These are phyloP conservation scores for Cadophora sp. DNA, from an alignment of 2,329 filamentous ascomycete genomes.

Conservation along the genomic window DNA sequence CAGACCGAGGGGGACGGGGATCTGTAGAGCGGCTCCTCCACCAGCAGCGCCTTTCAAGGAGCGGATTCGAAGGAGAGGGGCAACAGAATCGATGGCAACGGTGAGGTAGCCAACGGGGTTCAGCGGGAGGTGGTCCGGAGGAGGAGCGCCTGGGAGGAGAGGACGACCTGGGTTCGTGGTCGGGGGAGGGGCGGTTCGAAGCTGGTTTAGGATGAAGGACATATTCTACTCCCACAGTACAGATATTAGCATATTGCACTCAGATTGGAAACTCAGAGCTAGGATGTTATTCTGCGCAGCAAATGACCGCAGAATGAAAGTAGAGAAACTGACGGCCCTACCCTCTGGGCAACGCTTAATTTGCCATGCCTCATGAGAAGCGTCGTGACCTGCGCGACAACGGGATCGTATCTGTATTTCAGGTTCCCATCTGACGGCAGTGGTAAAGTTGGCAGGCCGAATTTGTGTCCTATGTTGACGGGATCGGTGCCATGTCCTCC, in stretches of 20 bases:
- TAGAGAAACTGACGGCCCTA: conserved; percentile 50
- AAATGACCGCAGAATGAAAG: conserved; percentile 36
- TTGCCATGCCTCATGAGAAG: conserved; percentile 93
- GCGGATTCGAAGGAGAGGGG: conserved; percentile 83
- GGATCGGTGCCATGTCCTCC: conserved; percentile 36
- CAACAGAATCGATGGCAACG: conserved; percentile 89
- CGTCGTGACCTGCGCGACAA: conserved; percentile 87
- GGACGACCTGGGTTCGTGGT: conserved; percentile 73
- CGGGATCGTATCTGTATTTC: conserved; percentile 83
- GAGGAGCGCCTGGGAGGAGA: conserved; percentile 78
- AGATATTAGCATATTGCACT: conserved; percentile 25
- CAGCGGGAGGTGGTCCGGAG: conserved; percentile 80
- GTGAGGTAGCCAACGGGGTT: conserved; percentile 91
- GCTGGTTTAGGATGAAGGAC: conserved; percentile 79
- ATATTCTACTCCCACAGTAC: conserved; percentile 69
- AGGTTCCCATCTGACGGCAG: conserved; percentile 68
- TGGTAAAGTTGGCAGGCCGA: conserved; percentile 72
- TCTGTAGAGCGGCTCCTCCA: conserved; percentile 82
- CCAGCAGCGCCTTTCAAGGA: conserved; percentile 79
- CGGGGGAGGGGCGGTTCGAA: conserved; percentile 85
- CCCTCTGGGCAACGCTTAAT: conserved; percentile 86
- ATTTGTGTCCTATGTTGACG: conserved; percentile 60
- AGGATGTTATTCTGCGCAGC: conserved; percentile 28
- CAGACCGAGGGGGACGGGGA: conserved; percentile 78
- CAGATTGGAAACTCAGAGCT: background rate